phyloP scores from a whole-genome alignment of 306 rosid genomes.

The Datisca glomerata region DNA sequence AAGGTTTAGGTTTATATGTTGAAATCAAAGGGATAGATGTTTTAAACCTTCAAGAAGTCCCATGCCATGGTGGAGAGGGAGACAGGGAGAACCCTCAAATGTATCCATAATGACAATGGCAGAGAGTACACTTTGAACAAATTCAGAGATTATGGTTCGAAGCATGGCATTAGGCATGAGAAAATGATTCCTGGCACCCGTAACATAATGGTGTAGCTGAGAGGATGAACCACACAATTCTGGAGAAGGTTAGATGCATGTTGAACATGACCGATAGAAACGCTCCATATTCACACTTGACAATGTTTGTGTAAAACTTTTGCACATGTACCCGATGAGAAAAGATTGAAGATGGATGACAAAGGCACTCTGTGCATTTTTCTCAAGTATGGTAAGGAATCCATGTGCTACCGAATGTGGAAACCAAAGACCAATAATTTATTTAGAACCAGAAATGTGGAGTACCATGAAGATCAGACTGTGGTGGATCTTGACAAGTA shows the following conservation, averaged over 20 bases:
- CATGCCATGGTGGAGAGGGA: conserved; percentile 3
- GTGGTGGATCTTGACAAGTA: too few relatives aligned
- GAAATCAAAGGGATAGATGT: conserved; percentile 5
- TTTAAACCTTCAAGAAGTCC: background rate
- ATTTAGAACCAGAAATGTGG: too few relatives aligned
- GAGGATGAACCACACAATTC: background rate
- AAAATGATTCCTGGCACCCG: conserved; percentile 1
- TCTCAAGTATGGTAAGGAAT: background rate
- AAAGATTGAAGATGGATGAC: too few relatives aligned
- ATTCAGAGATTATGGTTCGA: background rate
- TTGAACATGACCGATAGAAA: background rate
- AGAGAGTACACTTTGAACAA: background rate
- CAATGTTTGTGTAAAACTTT: background rate
- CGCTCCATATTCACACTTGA: background rate
- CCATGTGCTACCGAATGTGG: background rate
- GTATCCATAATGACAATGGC: background rate
- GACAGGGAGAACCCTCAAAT: background rate
- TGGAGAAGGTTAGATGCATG: background rate
- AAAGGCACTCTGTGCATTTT: background rate
- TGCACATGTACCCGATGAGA: background rate
- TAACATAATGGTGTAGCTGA: background rate
- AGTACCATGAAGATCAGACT: too few relatives aligned
- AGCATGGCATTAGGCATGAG: background rate
- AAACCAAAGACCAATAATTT: too few relatives aligned
- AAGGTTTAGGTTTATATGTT: background rate